Conservation (phyloP, 805 yeast genomes). For the Schwanniomyces pseudopolymorphus region DNA sequence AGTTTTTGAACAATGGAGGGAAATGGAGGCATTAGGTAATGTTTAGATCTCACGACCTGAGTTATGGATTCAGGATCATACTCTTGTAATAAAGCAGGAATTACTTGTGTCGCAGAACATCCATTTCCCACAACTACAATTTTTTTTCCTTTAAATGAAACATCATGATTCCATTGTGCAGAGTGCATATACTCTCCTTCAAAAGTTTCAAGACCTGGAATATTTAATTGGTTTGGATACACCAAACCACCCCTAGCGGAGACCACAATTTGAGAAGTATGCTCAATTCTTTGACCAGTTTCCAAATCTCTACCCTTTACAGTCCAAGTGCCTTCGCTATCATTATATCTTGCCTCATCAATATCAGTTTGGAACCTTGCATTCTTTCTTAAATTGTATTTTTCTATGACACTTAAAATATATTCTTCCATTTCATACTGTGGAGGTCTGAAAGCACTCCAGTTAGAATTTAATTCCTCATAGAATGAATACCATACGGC, state of each 20-base stretch:
- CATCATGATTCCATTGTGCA: constrained; percentile 36
- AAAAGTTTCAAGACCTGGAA: constrained; percentile 34
- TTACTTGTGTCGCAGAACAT: constrained; percentile 42
- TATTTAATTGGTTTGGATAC: constrained; percentile 27
- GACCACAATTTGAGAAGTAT: constrained; percentile 25
- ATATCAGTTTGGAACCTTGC: constrained; percentile 24
- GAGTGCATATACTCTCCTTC: constrained; percentile 42
- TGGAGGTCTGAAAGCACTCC: constrained; percentile 41
- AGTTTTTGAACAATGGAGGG: constrained; percentile 20
- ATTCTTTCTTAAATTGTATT: constrained; percentile 21
- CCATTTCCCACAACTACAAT: constrained; percentile 44
- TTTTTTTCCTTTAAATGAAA: constrained; percentile 30
- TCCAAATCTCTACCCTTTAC: constrained; percentile 22
- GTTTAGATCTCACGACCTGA: constrained; percentile 36
- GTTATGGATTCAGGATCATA: constrained; percentile 24
- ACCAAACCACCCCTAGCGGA: constrained; percentile 39
- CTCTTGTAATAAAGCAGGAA: constrained; percentile 34
- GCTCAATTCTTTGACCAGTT: constrained; percentile 31
- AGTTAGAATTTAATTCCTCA: constrained; percentile 31
- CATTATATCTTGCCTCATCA: constrained; percentile 20
- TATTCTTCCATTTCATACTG: constrained; percentile 44
- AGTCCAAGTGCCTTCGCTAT: constrained; percentile 26
- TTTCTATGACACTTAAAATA: constrained; percentile 29
- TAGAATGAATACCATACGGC: constrained; percentile 40
- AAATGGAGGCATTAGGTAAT: constrained; percentile 39